These are phyloP conservation scores for Xylariaceae sp. DNA, from an alignment of 2,329 filamentous ascomycete species.

Conservation along the genomic window DNA sequence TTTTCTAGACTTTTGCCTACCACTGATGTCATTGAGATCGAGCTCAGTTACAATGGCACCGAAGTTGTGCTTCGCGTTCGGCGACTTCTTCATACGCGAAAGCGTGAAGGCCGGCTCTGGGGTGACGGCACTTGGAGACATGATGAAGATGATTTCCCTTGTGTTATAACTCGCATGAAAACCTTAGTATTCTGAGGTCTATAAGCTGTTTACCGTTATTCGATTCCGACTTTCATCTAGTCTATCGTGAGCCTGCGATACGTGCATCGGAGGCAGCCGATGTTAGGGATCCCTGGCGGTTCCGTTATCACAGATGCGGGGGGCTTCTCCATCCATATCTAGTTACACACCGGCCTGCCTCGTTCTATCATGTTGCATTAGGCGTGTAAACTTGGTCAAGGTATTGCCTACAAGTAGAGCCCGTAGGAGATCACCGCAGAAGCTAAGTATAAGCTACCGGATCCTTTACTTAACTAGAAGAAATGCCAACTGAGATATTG, in stretches of 20 bases:
- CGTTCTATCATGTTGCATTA: no score
- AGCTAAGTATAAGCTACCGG: no score
- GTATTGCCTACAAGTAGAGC: no score
- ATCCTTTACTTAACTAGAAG: no score
- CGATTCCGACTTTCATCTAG: constrained; percentile 1
- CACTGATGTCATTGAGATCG: constrained; percentile 41
- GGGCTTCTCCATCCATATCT: constrained; percentile 5
- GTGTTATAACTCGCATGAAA: no score
- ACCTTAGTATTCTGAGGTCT: no score
- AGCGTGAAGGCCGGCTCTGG: constrained; percentile 20
- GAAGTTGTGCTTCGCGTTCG: constrained; percentile 41
- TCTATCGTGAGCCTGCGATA: constrained; percentile 11
- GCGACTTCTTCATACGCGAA: constrained; percentile 27
- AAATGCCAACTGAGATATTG: no score
- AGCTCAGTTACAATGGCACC: constrained; percentile 42
- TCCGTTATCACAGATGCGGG: constrained; percentile 4
- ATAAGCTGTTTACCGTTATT: not conserved
- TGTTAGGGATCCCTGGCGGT: constrained; percentile 13
- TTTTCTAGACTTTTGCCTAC: constrained; percentile 20
- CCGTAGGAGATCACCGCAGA: no score
- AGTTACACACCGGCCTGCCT: no score
- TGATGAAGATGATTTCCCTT: constrained; percentile 1
- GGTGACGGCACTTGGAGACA: constrained; percentile 12
- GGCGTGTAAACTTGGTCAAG: no score
- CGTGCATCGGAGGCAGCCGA: constrained; percentile 23